Conservation (phyloP, 2,329 filamentous ascomycete genomes). For the Fonsecaea nubica region DNA sequence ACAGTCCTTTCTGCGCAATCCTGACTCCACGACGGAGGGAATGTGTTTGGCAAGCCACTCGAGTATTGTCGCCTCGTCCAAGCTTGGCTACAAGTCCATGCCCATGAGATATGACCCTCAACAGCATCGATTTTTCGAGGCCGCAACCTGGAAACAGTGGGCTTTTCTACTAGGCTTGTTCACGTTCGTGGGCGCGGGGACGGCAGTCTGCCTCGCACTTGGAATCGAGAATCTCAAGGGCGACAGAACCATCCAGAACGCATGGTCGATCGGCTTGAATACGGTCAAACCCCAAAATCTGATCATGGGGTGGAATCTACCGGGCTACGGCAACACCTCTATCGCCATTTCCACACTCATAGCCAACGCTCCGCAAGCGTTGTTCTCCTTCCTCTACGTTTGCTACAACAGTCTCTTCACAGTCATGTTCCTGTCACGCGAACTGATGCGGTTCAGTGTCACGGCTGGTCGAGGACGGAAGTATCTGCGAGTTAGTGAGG, state of each 20-base stretch:
- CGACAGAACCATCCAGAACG: constrained; percentile 36
- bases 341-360: constrained; percentile 39
- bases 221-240: constrained; percentile 29
- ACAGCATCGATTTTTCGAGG: constrained; percentile 30
- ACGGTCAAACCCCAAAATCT: constrained; percentile 28
- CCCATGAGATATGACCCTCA: constrained; percentile 31
- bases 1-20: constrained; percentile 45
- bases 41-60: constrained; percentile 41
- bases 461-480: constrained; percentile 38
- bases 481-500: constrained; percentile 49
- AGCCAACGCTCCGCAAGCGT: constrained; percentile 47
- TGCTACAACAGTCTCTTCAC: constrained; percentile 51
- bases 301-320: constrained; percentile 32
- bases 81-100: constrained; percentile 26
- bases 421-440: constrained; percentile 54
- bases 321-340: constrained; percentile 30
- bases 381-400: constrained; percentile 49
- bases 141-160: constrained; percentile 38
- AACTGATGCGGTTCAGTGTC: constrained; percentile 53
- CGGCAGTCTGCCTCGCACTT: constrained; percentile 26
- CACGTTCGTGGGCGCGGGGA: constrained; percentile 27
- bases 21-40: constrained; percentile 43
- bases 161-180: constrained; percentile 30
- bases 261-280: constrained; percentile 34
- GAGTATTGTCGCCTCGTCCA: constrained; percentile 31